Percentiles rank a stretch among this genome's conserved stretches.
phyloP scores from a whole-genome alignment of 2,329 filamentous ascomycete genomes.

The Tricladium varicosporioides region DNA sequence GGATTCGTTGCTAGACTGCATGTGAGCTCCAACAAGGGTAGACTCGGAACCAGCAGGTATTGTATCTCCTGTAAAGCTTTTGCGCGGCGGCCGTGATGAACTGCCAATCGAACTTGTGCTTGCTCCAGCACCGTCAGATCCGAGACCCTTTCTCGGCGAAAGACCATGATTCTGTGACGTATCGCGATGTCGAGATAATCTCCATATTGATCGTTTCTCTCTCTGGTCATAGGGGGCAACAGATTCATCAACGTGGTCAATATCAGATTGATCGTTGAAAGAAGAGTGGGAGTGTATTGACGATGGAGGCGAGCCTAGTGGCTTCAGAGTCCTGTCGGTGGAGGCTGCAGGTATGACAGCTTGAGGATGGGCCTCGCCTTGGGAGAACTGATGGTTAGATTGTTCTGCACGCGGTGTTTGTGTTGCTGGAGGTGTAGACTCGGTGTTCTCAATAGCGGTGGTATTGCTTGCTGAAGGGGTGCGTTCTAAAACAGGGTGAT shows the following conservation, averaged over 20 bases:
- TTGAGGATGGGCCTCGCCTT: slow-evolving; percentile 24
- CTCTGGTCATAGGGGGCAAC: slow-evolving; percentile 55
- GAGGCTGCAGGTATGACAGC: slow-evolving; percentile 5
- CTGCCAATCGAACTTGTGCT: slow-evolving; percentile 70
- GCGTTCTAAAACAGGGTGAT: slow-evolving; percentile 28
- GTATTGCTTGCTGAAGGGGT: slow-evolving; percentile 20
- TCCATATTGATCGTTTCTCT: slow-evolving; percentile 69
- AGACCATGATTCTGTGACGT: slow-evolving; percentile 43
- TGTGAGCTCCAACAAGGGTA: slow-evolving; percentile 23
- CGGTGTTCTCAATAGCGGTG: slow-evolving; percentile 19
- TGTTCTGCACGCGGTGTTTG: slow-evolving; percentile 27
- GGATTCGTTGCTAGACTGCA: slow-evolving; percentile 35
- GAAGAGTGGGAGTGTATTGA: slow-evolving; percentile 66
- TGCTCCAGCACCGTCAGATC: slow-evolving; percentile 61
- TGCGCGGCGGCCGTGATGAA: slow-evolving; percentile 43
- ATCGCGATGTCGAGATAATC: slow-evolving; percentile 66
- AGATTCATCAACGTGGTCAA: slow-evolving; percentile 68
- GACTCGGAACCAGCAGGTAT: slow-evolving; percentile 32
- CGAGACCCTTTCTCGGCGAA: slow-evolving; percentile 48
- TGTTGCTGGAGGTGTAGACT: slow-evolving; percentile 25
- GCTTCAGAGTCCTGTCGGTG: slow-evolving; percentile 48
- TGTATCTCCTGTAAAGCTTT: slow-evolving; percentile 44
- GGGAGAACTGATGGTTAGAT: slow-evolving; percentile 15
- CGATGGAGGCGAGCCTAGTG: slow-evolving; percentile 69
- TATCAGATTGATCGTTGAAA: slow-evolving; percentile 78